Evolutionary conservation across 495 filamentous ascomycete species (phyloP).

Genomic region (Daldinia vernicosa): DNA sequence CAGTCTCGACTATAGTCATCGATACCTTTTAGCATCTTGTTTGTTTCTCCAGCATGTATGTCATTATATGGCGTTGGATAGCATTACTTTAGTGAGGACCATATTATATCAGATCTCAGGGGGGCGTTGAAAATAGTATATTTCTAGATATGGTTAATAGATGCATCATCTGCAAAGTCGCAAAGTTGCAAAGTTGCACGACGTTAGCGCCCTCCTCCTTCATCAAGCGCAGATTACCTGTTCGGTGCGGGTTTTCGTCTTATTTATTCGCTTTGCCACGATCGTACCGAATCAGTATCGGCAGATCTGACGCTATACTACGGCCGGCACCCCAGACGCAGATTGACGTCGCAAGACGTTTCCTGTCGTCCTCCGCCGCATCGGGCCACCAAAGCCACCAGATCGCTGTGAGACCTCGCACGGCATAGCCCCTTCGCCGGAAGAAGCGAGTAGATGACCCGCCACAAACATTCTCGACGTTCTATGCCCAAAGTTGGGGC

Average conservation of each 20-base stretch:
- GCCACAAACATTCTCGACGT: conserved; percentile 42
- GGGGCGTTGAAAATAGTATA: conserved; percentile 15
- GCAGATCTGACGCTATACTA: conserved; percentile 23
- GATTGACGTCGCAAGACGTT: conserved; percentile 33
- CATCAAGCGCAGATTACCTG: conserved; percentile 35
- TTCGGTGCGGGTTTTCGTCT: conserved; percentile 41
- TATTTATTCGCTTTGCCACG: conserved; percentile 41
- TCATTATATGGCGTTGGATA: conserved; percentile 37
- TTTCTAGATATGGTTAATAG: conserved; percentile 27
- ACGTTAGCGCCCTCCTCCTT: conserved; percentile 34
- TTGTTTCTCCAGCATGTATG: conserved; percentile 34
- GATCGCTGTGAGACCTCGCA: conserved; percentile 38
- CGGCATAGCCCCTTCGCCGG: conserved; percentile 44
- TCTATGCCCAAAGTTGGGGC: conserved; percentile 18
- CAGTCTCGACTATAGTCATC: conserved; percentile 42
- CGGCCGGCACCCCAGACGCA: conserved; percentile 18
- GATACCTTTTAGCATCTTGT: conserved; percentile 10
- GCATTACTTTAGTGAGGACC: conserved; percentile 16
- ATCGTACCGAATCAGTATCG: conserved; percentile 31
- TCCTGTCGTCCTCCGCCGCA: conserved; percentile 41
- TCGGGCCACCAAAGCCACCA: conserved; percentile 37
- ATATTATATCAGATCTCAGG: background rate
- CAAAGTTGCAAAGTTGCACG: conserved; percentile 42
- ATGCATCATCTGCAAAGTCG: conserved; percentile 36
- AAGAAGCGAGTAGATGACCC: conserved; percentile 41